Conservation (phyloP, 2,329 filamentous ascomycete species). For the Paecilomyces sp. region DNA sequence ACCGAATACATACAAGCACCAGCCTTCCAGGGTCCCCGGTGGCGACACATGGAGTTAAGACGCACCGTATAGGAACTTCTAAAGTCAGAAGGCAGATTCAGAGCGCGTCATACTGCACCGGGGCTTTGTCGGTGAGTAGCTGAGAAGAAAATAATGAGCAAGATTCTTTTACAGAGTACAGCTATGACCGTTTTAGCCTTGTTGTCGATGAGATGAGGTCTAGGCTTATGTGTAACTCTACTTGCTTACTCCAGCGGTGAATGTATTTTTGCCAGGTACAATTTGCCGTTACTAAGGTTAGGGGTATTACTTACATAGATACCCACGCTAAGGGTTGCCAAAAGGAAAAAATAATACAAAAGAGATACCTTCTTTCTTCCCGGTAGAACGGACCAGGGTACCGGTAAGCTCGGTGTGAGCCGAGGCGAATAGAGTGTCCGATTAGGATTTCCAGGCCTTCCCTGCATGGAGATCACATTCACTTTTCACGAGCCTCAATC, state of each 20-base stretch:
- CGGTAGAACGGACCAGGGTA: neutral
- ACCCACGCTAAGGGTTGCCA: neutral
- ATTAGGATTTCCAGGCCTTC: neutral
- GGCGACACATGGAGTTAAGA: neutral
- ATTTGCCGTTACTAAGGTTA: neutral
- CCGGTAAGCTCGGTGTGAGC: neutral
- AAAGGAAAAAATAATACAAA: neutral
- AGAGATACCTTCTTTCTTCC: no score
- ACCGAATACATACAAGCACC: neutral
- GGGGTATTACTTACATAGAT: neutral
- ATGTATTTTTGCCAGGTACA: neutral
- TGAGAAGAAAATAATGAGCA: neutral
- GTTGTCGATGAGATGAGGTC: neutral
- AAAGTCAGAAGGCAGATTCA: neutral
- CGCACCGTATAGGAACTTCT: neutral
- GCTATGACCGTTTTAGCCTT: neutral
- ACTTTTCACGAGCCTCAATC: neutral
- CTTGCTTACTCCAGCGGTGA: neutral
- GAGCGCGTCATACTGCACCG: neutral
- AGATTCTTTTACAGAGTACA: neutral
- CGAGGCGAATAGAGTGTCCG: neutral
- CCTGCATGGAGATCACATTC: neutral
- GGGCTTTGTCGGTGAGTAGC: neutral
- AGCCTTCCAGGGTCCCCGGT: neutral
- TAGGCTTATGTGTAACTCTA: neutral